phyloP scores from a whole-genome alignment of 2,329 filamentous ascomycete species.

The Simplicillium aogashimaense region DNA sequence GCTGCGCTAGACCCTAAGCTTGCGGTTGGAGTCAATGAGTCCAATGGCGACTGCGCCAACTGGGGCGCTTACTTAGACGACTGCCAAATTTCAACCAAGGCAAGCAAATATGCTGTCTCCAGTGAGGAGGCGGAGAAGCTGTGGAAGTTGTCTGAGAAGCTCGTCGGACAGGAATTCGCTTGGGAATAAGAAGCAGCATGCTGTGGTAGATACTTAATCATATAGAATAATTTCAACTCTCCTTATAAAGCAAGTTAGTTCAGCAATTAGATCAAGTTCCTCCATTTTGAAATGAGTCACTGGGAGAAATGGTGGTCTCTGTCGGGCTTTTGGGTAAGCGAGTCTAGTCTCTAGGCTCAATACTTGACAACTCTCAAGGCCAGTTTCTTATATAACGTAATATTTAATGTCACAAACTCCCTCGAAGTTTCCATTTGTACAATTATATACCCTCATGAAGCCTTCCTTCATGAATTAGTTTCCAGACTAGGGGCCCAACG shows the following conservation, averaged over 20 bases:
- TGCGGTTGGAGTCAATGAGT: conserved; percentile 4
- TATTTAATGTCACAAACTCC: no score
- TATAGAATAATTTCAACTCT: not conserved
- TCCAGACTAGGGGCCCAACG: not conserved
- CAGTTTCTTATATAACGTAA: no score
- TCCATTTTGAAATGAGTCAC: no score
- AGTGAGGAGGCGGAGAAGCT: conserved; percentile 20
- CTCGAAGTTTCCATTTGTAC: no score
- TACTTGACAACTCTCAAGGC: no score
- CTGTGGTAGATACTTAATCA: not conserved
- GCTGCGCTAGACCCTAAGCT: conserved; percentile 21
- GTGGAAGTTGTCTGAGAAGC: conserved; percentile 22
- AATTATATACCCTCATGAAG: no score
- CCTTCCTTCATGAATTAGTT: no score
- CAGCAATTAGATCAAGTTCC: no score
- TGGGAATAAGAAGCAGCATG: conserved; percentile 11
- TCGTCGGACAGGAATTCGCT: conserved; percentile 19
- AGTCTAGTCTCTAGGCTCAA: no score
- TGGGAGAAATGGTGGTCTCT: no score
- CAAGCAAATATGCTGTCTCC: conserved; percentile 9
- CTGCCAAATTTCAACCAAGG: conserved; percentile 13
- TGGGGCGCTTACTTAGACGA: conserved; percentile 18
- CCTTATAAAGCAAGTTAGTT: no score
- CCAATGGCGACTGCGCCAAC: conserved; percentile 11
- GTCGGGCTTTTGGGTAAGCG: no score